These are phyloP conservation scores for Lactifluus subvellereus DNA, from an alignment of 768 basidiomycete genomes.

Conservation along the genomic window DNA sequence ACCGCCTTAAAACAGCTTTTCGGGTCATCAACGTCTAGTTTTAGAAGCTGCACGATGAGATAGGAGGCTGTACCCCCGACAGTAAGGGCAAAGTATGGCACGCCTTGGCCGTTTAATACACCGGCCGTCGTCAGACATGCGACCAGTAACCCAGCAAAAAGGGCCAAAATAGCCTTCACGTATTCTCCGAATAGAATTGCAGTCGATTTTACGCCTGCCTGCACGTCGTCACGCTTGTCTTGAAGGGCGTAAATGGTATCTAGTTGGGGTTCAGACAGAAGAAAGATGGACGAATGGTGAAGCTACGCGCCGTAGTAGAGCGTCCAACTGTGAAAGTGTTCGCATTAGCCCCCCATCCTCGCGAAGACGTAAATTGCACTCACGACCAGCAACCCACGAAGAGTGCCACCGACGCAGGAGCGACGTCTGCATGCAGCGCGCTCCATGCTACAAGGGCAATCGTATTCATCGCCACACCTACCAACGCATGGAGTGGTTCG, in stretches of 20 bases:
- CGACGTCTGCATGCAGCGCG: neutral
- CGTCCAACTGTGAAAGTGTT: constrained; percentile 2
- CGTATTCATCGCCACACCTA: constrained; percentile 25
- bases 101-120: constrained; percentile 27
- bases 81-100: constrained; percentile 11
- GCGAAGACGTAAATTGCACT: neutral
- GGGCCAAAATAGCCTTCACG: constrained; percentile 40
- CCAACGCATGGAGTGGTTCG: constrained; percentile 5
- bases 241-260: constrained; percentile 61
- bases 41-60: constrained; percentile 13
- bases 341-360: neutral
- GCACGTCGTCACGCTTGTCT: constrained; percentile 53
- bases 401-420: neutral
- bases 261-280: constrained; percentile 36
- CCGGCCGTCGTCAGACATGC: constrained; percentile 28
- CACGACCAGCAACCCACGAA: constrained; percentile 6
- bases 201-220: constrained; percentile 56
- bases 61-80: constrained; percentile 7
- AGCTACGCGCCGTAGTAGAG: constrained; percentile 20
- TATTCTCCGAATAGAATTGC: constrained; percentile 49
- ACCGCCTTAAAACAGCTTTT: constrained; percentile 7
- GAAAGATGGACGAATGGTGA: too few relatives aligned
- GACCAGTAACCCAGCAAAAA: constrained; percentile 34
- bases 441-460: constrained; percentile 22
- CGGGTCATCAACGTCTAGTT: constrained; percentile 9